A percentile compares a stretch with the other conserved stretches of the same genome.
These are phyloP conservation scores for Dactylellina haptotyla DNA, from an alignment of 2,329 filamentous ascomycete species.

Conservation along the genomic window DNA sequence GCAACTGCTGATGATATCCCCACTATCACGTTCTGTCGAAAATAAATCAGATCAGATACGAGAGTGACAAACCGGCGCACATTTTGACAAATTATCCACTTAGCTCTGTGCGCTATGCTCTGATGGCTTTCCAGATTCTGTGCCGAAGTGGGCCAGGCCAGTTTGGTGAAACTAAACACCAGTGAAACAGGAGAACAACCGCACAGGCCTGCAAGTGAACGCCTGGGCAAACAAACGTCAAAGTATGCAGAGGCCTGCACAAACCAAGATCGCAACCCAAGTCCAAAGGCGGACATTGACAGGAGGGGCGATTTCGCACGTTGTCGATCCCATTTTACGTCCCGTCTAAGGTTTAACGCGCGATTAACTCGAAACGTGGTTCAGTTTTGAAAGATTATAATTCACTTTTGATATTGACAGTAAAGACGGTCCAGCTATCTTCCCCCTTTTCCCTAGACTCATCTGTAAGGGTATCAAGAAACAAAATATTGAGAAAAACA, in stretches of 20 bases:
- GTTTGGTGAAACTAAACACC: conserved; percentile 52
- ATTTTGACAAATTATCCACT: conserved; percentile 49
- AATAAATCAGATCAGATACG: no score
- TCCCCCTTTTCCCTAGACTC: conserved; percentile 27
- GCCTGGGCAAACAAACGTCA: conserved; percentile 31
- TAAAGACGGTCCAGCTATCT: conserved; percentile 22
- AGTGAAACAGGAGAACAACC: conserved; percentile 52
- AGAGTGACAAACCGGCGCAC: conserved; percentile 12
- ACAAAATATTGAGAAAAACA: conserved; percentile 31
- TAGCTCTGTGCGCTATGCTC: conserved; percentile 4
- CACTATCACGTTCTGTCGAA: no score
- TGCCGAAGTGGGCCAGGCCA: conserved; percentile 14
- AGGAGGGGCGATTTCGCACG: conserved; percentile 42
- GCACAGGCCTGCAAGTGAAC: conserved; percentile 40
- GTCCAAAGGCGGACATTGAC: conserved; percentile 47
- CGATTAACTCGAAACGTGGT: conserved; percentile 51
- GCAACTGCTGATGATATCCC: no score
- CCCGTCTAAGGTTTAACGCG: conserved; percentile 51
- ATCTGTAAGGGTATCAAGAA: conserved; percentile 50
- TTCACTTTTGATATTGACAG: conserved; percentile 44
- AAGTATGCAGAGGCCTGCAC: conserved; percentile 2
- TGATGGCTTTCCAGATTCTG: not conserved
- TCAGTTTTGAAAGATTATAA: conserved; percentile 35
- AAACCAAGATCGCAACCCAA: conserved; percentile 4
- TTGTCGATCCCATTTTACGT: conserved; percentile 52